A percentile compares a stretch with the other conserved stretches of the same genome.
phyloP scores from a whole-genome alignment of 2,329 filamentous ascomycete genomes.

The Grosmannia huntii region DNA sequence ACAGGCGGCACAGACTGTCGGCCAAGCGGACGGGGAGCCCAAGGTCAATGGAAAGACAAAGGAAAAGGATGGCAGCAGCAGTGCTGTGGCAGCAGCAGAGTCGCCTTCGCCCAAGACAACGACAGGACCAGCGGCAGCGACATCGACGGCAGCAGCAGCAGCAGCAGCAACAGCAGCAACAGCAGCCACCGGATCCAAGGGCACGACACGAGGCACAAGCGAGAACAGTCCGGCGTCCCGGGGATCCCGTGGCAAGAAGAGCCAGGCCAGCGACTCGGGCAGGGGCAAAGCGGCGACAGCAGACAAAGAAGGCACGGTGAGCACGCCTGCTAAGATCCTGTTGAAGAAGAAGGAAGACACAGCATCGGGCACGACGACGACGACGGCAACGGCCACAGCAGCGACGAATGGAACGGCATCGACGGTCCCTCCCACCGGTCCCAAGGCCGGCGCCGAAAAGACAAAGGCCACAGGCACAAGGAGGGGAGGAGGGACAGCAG shows the following conservation, averaged over 20 bases:
- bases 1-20: constrained; percentile 36
- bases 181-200: background rate
- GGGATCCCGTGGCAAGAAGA: constrained; percentile 12
- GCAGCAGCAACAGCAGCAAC: background rate
- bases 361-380: constrained; percentile 13
- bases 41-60: background rate
- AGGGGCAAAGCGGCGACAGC: constrained; percentile 16
- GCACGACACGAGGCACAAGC: background rate
- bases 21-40: background rate
- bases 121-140: background rate
- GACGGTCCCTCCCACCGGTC: constrained; percentile 3
- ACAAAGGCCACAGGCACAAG: too few species aligned
- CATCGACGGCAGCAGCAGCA: background rate
- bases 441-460: background rate
- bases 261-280: constrained; percentile 4
- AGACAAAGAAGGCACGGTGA: constrained; percentile 14
- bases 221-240: background rate
- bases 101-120: background rate
- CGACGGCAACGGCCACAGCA: constrained; percentile 10
- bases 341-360: constrained; percentile 25
- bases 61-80: background rate
- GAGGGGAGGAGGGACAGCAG: too few species aligned
- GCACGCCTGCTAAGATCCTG: constrained; percentile 18
- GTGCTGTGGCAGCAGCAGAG: background rate
- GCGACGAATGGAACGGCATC: constrained; percentile 6